These are phyloP conservation scores for Asterophora parasitica DNA, from an alignment of 768 basidiomycete species.

Conservation along the genomic window DNA sequence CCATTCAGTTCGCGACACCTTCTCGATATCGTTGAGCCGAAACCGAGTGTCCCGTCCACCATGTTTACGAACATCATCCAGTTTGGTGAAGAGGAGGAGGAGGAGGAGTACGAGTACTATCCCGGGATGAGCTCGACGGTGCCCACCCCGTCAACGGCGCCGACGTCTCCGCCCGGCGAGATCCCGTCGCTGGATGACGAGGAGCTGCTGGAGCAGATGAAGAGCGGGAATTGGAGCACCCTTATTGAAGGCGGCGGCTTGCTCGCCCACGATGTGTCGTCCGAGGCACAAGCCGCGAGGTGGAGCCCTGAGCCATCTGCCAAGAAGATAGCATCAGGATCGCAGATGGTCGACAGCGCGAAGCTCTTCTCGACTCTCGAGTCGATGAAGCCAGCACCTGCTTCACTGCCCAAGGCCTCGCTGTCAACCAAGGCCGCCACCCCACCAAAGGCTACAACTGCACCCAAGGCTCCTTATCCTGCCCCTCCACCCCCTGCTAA, in stretches of 20 bases:
- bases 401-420: slow-evolving; percentile 10
- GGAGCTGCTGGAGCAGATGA: slow-evolving; percentile 22
- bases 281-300: not conserved
- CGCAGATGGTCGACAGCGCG: slow-evolving; percentile 14
- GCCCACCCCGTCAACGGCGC: slow-evolving; percentile 24
- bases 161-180: slow-evolving; percentile 23
- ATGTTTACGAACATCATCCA: slow-evolving; percentile 35
- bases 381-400: slow-evolving; percentile 10
- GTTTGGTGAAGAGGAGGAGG: slow-evolving; percentile 23
- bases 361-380: slow-evolving; percentile 15
- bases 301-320: slow-evolving; percentile 3
- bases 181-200: slow-evolving; percentile 21
- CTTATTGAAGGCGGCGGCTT: slow-evolving; percentile 8
- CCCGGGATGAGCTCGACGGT: slow-evolving; percentile 19
- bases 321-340: slow-evolving; percentile 4
- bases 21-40: slow-evolving; percentile 36
- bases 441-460: slow-evolving; percentile 10
- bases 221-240: slow-evolving; percentile 16
- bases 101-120: slow-evolving; percentile 14
- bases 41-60: slow-evolving; percentile 34
- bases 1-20: slow-evolving; percentile 31
- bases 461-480: not conserved
- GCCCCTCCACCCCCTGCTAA: slow-evolving; percentile 7
- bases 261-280: slow-evolving; percentile 3
- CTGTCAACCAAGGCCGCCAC: not conserved